Percentiles rank a stretch among this genome's conserved stretches.
These are phyloP conservation scores for Meyerozyma sp. DNA, from an alignment of 1,139 yeast genomes.

Conservation along the genomic window DNA sequence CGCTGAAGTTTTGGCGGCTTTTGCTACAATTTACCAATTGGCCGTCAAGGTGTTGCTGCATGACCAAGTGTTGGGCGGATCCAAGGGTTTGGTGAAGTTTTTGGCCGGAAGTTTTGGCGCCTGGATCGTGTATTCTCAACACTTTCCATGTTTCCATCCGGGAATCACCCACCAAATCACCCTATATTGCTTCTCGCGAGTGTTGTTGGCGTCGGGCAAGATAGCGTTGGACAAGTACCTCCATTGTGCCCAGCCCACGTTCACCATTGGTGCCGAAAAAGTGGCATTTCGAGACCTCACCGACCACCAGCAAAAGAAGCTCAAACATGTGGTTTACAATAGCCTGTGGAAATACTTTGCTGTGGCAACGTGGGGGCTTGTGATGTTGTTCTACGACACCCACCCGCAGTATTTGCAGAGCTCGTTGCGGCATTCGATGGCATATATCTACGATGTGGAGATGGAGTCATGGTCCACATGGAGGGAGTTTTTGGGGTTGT, in stretches of 20 bases:
- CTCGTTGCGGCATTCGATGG: slow-evolving; percentile 67
- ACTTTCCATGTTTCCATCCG: slow-evolving; percentile 38
- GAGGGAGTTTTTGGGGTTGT: slow-evolving; percentile 36
- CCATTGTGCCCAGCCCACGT: slow-evolving; percentile 31
- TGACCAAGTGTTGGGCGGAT: slow-evolving; percentile 32
- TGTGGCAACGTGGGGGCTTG: slow-evolving; percentile 69
- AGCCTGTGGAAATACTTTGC: slow-evolving; percentile 63
- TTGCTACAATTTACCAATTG: slow-evolving; percentile 58
- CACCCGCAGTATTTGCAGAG: slow-evolving; percentile 63
- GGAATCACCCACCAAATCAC: slow-evolving; percentile 58
- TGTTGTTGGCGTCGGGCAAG: slow-evolving; percentile 49
- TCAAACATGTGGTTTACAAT: slow-evolving; percentile 30
- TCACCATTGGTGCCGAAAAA: slow-evolving; percentile 15
- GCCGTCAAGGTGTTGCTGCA: slow-evolving; percentile 25
- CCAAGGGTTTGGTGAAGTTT: slow-evolving; percentile 37
- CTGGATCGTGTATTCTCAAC: slow-evolving; percentile 61
- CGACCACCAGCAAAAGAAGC: slow-evolving; percentile 28
- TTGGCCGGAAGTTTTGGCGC: slow-evolving; percentile 65
- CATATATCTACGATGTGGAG: slow-evolving; percentile 60
- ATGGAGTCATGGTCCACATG: slow-evolving; percentile 38
- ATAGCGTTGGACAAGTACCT: slow-evolving; percentile 36
- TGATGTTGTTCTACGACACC: slow-evolving; percentile 64
- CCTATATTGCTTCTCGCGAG: slow-evolving; percentile 57
- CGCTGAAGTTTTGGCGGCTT: slow-evolving; percentile 60
- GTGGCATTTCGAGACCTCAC: slow-evolving; percentile 27